These are phyloP conservation scores for Leptographium galeiforme DNA, from an alignment of 2,329 filamentous ascomycete genomes.

Conservation along the genomic window DNA sequence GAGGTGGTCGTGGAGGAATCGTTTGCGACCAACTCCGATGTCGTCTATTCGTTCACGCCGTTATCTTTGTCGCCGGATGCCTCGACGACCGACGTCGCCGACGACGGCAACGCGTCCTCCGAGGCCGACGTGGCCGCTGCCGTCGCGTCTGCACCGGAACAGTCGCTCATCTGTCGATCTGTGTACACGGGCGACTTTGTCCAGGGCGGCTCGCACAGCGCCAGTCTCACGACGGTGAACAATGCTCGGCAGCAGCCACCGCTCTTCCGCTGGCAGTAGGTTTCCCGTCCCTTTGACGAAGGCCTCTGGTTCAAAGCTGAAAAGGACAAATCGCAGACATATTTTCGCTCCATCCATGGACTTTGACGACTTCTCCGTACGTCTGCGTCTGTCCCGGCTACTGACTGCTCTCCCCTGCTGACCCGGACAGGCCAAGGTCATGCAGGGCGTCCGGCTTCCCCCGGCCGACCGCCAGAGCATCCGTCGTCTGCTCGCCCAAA, in stretches of 20 bases:
- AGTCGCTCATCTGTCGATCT: neutral
- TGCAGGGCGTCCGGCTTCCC: neutral
- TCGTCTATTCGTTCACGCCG: too few relatives aligned
- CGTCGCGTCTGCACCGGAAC: too few relatives aligned
- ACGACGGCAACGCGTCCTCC: too few relatives aligned
- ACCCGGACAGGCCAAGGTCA: neutral
- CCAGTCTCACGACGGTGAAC: neutral
- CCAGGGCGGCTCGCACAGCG: neutral
- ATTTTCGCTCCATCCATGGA: neutral
- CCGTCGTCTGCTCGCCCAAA: constrained; percentile 20
- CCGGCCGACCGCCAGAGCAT: neutral
- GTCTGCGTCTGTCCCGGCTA: neutral
- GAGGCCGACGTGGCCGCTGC: too few relatives aligned
- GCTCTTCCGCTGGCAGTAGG: constrained; percentile 1
- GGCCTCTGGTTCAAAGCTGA: neutral
- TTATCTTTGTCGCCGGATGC: too few relatives aligned
- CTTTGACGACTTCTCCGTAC: constrained; percentile 2
- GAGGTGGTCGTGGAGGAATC: too few relatives aligned
- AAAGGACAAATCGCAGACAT: neutral
- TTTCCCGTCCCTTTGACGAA: neutral
- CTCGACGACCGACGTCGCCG: too few relatives aligned
- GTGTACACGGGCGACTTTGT: neutral
- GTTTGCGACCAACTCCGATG: too few relatives aligned
- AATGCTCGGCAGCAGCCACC: neutral
- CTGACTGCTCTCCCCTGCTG: neutral